Evolutionary conservation across 208 protist species (phyloP).

Genomic region (Angomonas ambiguus): DNA sequence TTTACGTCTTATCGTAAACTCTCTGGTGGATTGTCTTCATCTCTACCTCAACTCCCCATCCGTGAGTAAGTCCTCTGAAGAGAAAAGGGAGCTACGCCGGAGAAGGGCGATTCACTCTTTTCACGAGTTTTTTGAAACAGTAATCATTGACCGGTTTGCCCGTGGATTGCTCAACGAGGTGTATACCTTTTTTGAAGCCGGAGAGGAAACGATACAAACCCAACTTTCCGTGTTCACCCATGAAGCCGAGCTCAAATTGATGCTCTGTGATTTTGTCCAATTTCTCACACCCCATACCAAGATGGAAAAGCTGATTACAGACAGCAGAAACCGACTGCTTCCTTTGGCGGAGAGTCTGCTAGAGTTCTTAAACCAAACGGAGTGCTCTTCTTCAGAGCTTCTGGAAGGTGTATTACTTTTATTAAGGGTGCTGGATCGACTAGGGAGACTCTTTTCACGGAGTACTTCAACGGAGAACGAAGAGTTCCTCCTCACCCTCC

Average conservation of each 20-base stretch:
- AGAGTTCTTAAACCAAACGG: neutral
- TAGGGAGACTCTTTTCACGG: neutral
- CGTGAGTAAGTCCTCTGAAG: constrained; percentile 6
- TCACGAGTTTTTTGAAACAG: constrained; percentile 21
- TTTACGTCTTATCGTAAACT: neutral
- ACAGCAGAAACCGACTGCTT: neutral
- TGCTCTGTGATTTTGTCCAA: constrained; percentile 11
- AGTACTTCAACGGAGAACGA: neutral
- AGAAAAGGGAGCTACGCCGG: constrained; percentile 23
- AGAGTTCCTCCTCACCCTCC: neutral
- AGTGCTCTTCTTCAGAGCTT: neutral
- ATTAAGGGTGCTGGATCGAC: neutral
- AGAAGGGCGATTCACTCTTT: neutral
- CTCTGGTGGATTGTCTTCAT: constrained; percentile 12
- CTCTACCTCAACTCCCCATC: constrained; percentile 22
- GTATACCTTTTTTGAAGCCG: constrained; percentile 18
- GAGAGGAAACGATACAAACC: neutral
- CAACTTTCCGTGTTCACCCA: constrained; percentile 20
- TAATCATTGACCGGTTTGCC: constrained; percentile 17
- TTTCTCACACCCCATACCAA: neutral
- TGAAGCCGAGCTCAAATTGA: constrained; percentile 34
- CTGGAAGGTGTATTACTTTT: neutral
- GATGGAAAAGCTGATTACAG: neutral
- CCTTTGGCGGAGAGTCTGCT: neutral
- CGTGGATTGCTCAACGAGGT: constrained; percentile 33